Evolutionary conservation across 768 basidiomycete genomes (phyloP).

Genomic region (Hygrocybe punicea): DNA sequence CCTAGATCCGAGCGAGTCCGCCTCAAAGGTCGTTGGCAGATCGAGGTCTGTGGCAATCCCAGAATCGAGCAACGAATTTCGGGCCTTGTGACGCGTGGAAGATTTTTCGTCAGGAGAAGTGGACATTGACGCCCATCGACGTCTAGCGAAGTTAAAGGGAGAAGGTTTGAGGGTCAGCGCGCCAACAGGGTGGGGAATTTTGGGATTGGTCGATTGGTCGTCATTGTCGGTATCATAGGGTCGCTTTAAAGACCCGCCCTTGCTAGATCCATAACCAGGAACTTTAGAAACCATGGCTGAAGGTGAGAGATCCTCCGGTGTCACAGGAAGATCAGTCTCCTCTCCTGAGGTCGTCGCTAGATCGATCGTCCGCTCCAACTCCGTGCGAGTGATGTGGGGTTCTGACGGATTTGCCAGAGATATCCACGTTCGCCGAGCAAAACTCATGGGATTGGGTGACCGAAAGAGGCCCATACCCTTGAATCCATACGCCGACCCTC

Average conservation of each 20-base stretch:
- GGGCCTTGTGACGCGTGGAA: not conserved
- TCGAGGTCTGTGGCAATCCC: not conserved
- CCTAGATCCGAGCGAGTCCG: conserved; percentile 1
- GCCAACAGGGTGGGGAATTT: conserved; percentile 32
- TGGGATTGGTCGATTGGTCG: conserved; percentile 9
- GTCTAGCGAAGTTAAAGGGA: conserved; percentile 60
- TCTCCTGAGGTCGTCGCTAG: conserved; percentile 4
- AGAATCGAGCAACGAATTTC: not conserved
- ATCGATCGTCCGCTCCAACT: not conserved
- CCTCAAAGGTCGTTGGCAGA: not conserved
- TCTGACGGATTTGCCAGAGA: conserved; percentile 29
- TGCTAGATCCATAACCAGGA: conserved; percentile 2
- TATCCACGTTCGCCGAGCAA: conserved; percentile 57
- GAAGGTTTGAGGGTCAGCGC: conserved; percentile 57
- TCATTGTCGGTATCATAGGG: conserved; percentile 8
- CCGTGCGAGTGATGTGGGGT: conserved; percentile 26
- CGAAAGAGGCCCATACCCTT: conserved; percentile 48
- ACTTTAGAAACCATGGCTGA: conserved; percentile 28
- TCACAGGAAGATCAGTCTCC: conserved; percentile 40
- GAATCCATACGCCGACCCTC: conserved; percentile 38
- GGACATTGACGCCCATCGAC: conserved; percentile 52
- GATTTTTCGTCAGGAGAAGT: conserved; percentile 23
- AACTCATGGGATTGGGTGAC: conserved; percentile 60
- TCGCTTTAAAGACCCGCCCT: conserved; percentile 3
- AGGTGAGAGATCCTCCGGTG: conserved; percentile 50